Base-by-base conservation (phyloP, 106 monocot species). In the Triglochin maritima region DNA sequence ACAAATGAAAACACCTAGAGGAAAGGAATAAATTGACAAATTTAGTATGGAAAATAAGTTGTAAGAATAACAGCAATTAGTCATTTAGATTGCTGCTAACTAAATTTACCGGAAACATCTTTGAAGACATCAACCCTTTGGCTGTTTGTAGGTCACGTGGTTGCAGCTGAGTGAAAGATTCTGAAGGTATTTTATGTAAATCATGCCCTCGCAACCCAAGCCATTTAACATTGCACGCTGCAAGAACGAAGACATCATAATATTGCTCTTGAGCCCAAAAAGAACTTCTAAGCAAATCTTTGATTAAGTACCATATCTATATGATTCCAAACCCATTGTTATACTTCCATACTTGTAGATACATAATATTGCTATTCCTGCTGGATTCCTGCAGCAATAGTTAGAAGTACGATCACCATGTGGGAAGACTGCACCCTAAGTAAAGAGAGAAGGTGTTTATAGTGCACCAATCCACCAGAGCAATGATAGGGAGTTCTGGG, bases 171-270 rank as follows among this genome's bases (percentile, higher is more conserved):
- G 74, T 46, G 59, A 85, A 69, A 50, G 87, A 74, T 41, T 69
- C 51, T 71, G 80, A 65, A 62, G 87, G 85, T 44, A 88, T 53
- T 47, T 74, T 72, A 43, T 83, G 68, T 44, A 96, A 67, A 73
- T 96, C 96, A 72, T 71, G 74, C 74, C 66, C 76, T 69, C 86
- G 73, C 12, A 96, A 47, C 62, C 96, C 96, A 76, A 96, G 72
- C 96, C 96, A 96, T 78, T 88, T 90, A 16, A 96, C 80, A 77
- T 96, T 88, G 78, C 96, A 96, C 54, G 91, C 96, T 96, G 72
- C 47, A 77, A 81, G 11, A 76, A 9, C 9, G 47, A 70, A 17
- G 3, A 46, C 13, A 46, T 41, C 5, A 57, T 7, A 50, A 73
- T 29, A 56, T 43, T 59, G 12, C 29, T 29, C 29, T 74, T 48